Conservation (phyloP, 148 eudicot genomes). For the Salicornia ramosissima region DNA sequence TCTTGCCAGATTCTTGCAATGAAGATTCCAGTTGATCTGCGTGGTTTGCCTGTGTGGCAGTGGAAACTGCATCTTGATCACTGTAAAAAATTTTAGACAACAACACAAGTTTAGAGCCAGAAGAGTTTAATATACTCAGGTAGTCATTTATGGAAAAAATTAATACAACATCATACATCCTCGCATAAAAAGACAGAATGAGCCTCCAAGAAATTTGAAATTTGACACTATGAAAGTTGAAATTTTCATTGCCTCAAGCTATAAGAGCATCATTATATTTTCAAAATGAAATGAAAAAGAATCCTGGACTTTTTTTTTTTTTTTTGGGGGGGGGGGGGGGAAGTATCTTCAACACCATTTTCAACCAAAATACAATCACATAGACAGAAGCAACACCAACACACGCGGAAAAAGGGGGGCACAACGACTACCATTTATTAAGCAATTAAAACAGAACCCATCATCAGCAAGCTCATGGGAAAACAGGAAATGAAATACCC, state of each 20-base stretch:
- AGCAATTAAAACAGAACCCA: not conserved
- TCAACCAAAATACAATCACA: too few species aligned
- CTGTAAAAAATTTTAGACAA: conserved; percentile 34
- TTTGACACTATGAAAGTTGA: not conserved
- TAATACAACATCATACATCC: not conserved
- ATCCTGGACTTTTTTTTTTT: too few species aligned
- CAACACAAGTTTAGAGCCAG: conserved; percentile 1
- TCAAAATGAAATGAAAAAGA: not conserved
- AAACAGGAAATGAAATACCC: not conserved
- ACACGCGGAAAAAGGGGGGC: not conserved
- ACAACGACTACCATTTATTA: not conserved
- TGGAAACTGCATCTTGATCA: conserved; percentile 30
- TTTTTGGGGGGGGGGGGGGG: too few species aligned
- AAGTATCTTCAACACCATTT: too few species aligned
- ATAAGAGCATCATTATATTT: too few species aligned
- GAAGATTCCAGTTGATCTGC: conserved; percentile 28
- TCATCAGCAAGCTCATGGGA: not conserved
- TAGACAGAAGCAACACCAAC: too few species aligned
- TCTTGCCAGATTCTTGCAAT: conserved; percentile 24
- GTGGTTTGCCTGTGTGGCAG: conserved; percentile 30
- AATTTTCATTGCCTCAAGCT: too few species aligned
- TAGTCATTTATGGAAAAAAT: not conserved
- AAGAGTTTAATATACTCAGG: not conserved
- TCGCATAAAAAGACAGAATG: not conserved
- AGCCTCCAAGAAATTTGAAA: not conserved